Evolutionary conservation across 805 yeast genomes (phyloP).

Genomic region (Pichia insulana): DNA sequence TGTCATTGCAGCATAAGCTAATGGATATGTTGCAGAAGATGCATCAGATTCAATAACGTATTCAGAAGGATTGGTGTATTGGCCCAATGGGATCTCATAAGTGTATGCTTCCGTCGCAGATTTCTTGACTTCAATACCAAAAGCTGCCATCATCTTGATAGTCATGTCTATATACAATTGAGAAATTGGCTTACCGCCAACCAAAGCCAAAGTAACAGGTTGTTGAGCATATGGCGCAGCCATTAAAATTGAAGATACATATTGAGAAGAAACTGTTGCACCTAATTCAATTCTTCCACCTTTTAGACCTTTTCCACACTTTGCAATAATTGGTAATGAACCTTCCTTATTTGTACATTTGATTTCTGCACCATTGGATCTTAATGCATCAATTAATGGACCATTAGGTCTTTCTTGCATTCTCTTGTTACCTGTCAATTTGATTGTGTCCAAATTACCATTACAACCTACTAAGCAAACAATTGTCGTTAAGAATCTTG

Average conservation of each 20-base stretch:
- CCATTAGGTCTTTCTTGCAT: conserved; percentile 98
- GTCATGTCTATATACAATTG: conserved; percentile 97
- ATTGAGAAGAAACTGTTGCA: conserved; percentile 95
- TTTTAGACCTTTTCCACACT: conserved; percentile 59
- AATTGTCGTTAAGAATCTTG: conserved; percentile 86
- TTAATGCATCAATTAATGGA: conserved; percentile 86
- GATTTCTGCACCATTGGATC: conserved; percentile 67
- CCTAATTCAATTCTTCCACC: conserved; percentile 93
- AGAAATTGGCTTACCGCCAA: conserved; percentile 96
- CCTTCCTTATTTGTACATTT: conserved; percentile 67
- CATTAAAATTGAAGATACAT: conserved; percentile 92
- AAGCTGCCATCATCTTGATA: conserved; percentile 84
- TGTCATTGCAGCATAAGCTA: conserved; percentile 94
- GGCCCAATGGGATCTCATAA: conserved; percentile 82
- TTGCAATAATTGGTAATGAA: conserved; percentile 73
- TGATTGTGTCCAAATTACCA: conserved; percentile 34
- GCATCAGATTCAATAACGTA: conserved; percentile 96
- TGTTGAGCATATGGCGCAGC: conserved; percentile 92
- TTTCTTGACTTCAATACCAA: conserved; percentile 70
- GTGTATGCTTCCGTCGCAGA: conserved; percentile 71
- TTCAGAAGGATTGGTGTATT: conserved; percentile 69
- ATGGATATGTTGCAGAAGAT: conserved; percentile 93
- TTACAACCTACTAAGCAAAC: conserved; percentile 69
- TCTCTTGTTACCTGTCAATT: conserved; percentile 87
- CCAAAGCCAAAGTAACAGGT: conserved; percentile 80